Evolutionary conservation across 139 green algal genomes (phyloP), one percentile per base, ranked within the genome.

Genomic region (Ettlia oleoabundans): DNA sequence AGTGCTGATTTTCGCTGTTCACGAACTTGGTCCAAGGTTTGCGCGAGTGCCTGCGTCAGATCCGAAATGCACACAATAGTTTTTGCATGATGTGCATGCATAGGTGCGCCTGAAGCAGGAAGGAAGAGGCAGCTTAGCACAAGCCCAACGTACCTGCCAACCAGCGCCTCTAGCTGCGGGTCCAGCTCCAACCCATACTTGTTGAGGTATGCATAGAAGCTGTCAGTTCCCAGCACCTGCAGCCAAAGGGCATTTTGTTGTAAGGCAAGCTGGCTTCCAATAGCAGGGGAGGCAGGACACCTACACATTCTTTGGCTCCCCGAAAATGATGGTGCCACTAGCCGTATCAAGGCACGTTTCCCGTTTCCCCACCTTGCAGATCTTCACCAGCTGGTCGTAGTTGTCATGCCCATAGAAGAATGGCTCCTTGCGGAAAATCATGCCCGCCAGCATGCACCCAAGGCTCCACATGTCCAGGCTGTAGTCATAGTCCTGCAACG

Each of bases 361-460:
- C n/a, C n/a, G n/a, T n/a, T n/a, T n/a, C 22, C 66, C 35, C 74
- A 89, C 85, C 89, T 95, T 96, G 28, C 95, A 95, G 79, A 99
- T 99, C 89, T 99, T 99, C 55, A 98, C 97, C 43, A 99, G 90
- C 91, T 99, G 97, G 84, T 99, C 97, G 83, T 98, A 98, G 88
- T 99, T 99, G 91, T 99, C 97, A 82, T 98, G 94, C 1, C 97
- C 97, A 78, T 97, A 98, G 91, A 99, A 99, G 90, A 99, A 99
- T n/a, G 97, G 97, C 82, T 98, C 96, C 85, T 98, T 98, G 35
- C 94, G 90, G 88, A 98, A 99, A 32, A 99, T 93, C 86, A 98
- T 96, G 61, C 93, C 93, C 62, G 90, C 86, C 55, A 93, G 87
- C 90, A 93, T 93, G 88, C 86, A 90, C 42, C 97, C 97, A 32